Evolutionary conservation across 768 basidiomycete species (phyloP).

Genomic region (Psilocybe cyanescens): DNA sequence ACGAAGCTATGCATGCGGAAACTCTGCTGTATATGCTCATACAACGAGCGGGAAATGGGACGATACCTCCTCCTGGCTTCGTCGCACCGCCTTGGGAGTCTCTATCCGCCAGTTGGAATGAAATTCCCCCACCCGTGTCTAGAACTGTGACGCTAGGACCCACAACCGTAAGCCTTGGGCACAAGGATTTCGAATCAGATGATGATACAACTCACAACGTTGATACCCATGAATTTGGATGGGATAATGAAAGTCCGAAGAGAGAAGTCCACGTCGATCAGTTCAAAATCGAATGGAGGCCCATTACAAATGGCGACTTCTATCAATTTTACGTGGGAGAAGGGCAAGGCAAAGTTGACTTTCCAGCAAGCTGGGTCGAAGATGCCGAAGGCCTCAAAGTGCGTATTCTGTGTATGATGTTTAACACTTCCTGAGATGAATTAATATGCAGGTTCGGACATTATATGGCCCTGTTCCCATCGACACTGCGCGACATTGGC

Average conservation of each 20-base stretch:
- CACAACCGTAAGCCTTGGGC: conserved; percentile 67
- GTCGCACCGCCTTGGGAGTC: conserved; percentile 71
- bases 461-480: conserved; percentile 85
- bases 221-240: conserved; percentile 76
- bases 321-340: conserved; percentile 58
- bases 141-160: conserved; percentile 62
- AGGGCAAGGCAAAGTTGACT: conserved; percentile 46
- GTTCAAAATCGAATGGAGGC: conserved; percentile 85
- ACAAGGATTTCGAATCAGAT: conserved; percentile 79
- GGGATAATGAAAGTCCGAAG: conserved; percentile 92
- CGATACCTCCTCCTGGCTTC: conserved; percentile 80
- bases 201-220: conserved; percentile 47
- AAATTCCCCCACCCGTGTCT: conserved; percentile 43
- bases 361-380: conserved; percentile 80
- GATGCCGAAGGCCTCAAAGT: conserved; percentile 55
- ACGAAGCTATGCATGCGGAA: conserved; percentile 90
- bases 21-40: conserved; percentile 95
- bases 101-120: conserved; percentile 52
- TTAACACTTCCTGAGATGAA: neutral
- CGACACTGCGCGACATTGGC: conserved; percentile 83
- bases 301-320: conserved; percentile 90
- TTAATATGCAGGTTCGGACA: conserved; percentile 65
- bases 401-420: conserved; percentile 14
- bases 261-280: conserved; percentile 59
- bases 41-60: conserved; percentile 78